Base-by-base conservation (phyloP, 345 rosid species). In the Gossypium sturtianum region DNA sequence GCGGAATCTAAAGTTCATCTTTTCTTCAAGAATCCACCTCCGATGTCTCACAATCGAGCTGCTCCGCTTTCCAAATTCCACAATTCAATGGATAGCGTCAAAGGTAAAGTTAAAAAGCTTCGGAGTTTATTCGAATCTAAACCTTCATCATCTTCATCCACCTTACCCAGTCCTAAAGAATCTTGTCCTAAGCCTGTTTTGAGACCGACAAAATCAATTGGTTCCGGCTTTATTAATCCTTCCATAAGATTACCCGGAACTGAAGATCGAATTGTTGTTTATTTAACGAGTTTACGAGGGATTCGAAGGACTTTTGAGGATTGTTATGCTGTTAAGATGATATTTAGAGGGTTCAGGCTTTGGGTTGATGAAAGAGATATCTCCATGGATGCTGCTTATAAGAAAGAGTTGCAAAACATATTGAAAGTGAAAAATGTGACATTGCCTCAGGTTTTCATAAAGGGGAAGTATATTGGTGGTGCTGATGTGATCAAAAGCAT, bases 341-440 rank as follows among this genome's bases (percentile, higher is more conserved):
- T 92, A 2, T 95, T 95, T 77, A 91, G 89, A 79, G 97, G 97
- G 69, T 95, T 95, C 80, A 83, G 99, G 56, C 89, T 91, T 72
- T 91, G 91, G 95, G 78, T 95, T 2, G 98, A 94, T 23, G 97
- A 94, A 80, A 84, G 98, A 20, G 98, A 94, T 78, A 81, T 94
- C 0, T 92, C 97, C 0, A 92, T 94, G 98, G 98, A 94, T 80
- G 77, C 88, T 0, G 98, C 86, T 1, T 92, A 89, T 22, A 92
- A 71, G 88, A 89, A 84, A 79, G 98, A 94, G 79, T 73, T 94
- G 45, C 91, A 83, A 77, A 76, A 79, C 15, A 82, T 92, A 12
- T 75, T 92, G 82, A 88, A 89, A 7, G 87, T 84, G 73, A 89
- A 83, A 75, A 80, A 41, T 58, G 91, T 86, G 77, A 56, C 86